Evolutionary conservation across 306 rosid genomes (phyloP).

Genomic region (Fragaria iinumae): DNA sequence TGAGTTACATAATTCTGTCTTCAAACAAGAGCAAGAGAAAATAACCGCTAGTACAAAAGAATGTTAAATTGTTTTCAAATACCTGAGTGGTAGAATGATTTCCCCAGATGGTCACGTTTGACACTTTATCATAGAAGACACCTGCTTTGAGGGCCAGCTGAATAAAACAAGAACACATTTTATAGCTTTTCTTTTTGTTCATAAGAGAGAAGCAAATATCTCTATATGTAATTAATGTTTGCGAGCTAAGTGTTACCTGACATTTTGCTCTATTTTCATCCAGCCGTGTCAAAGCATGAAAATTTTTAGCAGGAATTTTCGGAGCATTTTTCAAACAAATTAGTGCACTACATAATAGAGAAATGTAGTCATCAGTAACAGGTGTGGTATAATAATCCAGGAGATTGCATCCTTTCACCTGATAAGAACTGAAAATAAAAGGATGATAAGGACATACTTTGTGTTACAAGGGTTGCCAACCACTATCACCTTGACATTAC

Average conservation of each 20-base stretch:
- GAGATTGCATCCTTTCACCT: conserved; percentile 8
- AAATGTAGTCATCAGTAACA: conserved; percentile 23
- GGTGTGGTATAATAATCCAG: conserved; percentile 16
- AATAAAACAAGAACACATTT: conserved; percentile 22
- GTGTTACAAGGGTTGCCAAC: conserved; percentile 99
- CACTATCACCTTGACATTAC: conserved; percentile 80
- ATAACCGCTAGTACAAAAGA: conserved; percentile 14
- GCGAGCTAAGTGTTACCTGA: conserved; percentile 56
- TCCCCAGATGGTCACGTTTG: conserved; percentile 95
- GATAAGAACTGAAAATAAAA: conserved; percentile 4
- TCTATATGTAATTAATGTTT: not conserved
- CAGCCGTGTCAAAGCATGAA: conserved; percentile 91
- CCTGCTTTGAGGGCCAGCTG: conserved; percentile 99
- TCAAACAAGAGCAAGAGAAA: conserved; percentile 14
- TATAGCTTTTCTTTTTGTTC: conserved; percentile 7
- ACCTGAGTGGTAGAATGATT: conserved; percentile 99
- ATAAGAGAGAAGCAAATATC: not conserved
- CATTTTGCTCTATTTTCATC: conserved; percentile 98
- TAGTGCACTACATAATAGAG: conserved; percentile 57
- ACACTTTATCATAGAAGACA: conserved; percentile 93
- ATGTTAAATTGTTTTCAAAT: conserved; percentile 12
- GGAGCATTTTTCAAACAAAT: conserved; percentile 99
- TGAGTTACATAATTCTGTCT: conserved; percentile 10
- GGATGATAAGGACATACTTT: conserved; percentile 49
- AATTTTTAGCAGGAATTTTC: conserved; percentile 84